A percentile compares a stretch with the other conserved stretches of the same genome.
Conservation (phyloP, 163 green algal species). For the Chlamydomonas reinhardtii region DNA sequence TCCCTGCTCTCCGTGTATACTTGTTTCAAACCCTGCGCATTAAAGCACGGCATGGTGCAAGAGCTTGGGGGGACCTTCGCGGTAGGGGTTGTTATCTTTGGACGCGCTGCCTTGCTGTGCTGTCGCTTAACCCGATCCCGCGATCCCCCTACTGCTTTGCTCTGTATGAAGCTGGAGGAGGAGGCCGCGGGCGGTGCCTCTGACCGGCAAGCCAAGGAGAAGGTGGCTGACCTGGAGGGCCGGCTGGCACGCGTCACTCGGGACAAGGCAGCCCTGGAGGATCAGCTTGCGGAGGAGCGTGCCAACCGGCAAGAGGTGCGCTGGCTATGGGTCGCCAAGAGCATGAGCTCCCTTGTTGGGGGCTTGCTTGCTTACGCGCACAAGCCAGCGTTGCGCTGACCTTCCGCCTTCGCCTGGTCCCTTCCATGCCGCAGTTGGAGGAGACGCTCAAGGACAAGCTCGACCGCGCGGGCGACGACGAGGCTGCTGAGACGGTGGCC, state of each 20-base stretch:
- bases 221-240: constrained; percentile 55
- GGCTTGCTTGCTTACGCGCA: too few species aligned
- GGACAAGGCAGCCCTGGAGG: constrained; percentile 50
- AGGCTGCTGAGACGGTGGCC: constrained; percentile 57
- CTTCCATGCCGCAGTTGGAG: constrained; percentile 32
- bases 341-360: too few species aligned
- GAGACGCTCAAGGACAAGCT: constrained; percentile 47
- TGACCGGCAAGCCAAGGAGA: constrained; percentile 43
- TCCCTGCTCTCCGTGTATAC: too few species aligned
- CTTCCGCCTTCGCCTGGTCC: too few species aligned
- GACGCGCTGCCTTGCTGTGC: too few species aligned
- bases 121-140: too few species aligned
- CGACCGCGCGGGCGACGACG: constrained; percentile 53
- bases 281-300: constrained; percentile 64
- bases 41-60: constrained; percentile 11
- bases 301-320: constrained; percentile 46
- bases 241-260: constrained; percentile 8
- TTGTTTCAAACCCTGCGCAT: too few species aligned
- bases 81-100: too few species aligned
- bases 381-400: too few species aligned
- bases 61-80: constrained; percentile 32
- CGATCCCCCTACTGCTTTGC: background rate
- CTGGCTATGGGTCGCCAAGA: too few species aligned
- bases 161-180: constrained; percentile 49
- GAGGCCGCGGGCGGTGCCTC: background rate